These are phyloP conservation scores for Adansonia digitata DNA, from an alignment of 345 rosid species.

Conservation along the genomic window DNA sequence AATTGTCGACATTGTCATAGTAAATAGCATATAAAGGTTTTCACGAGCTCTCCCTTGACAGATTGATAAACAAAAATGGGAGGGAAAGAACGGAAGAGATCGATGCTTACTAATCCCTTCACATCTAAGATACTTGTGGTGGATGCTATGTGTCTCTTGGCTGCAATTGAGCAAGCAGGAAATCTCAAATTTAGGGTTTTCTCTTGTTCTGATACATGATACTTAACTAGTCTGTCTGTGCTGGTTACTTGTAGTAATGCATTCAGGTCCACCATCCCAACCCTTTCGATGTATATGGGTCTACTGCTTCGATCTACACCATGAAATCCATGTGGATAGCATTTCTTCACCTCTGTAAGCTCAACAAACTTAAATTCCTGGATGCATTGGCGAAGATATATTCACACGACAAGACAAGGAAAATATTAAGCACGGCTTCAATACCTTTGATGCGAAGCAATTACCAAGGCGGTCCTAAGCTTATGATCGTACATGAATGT, in stretches of 20 bases:
- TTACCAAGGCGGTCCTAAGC: background rate
- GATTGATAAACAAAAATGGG: background rate
- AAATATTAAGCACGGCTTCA: background rate
- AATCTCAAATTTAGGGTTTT: constrained; percentile 44
- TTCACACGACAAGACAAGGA: background rate
- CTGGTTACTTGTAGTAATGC: constrained; percentile 39
- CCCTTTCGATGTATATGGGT: constrained; percentile 50
- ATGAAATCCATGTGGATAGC: constrained; percentile 62
- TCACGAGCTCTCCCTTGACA: background rate
- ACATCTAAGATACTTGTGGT: constrained; percentile 61
- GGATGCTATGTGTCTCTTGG: constrained; percentile 52
- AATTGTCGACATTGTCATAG: background rate
- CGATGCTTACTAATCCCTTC: constrained; percentile 56
- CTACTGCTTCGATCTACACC: constrained; percentile 57
- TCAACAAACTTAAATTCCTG: constrained; percentile 54
- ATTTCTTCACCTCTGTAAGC: constrained; percentile 41
- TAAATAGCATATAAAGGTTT: background rate
- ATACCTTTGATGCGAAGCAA: too few relatives aligned
- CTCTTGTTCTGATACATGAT: constrained; percentile 59
- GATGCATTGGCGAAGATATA: constrained; percentile 7
- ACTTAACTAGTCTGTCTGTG: constrained; percentile 40
- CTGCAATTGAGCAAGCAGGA: constrained; percentile 56
- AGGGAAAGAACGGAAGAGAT: background rate
- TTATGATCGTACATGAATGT: too few relatives aligned
- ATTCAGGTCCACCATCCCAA: constrained; percentile 53